These are phyloP conservation scores for Trichoderma aggressivum DNA, from an alignment of 2,329 filamentous ascomycete species.

Conservation along the genomic window DNA sequence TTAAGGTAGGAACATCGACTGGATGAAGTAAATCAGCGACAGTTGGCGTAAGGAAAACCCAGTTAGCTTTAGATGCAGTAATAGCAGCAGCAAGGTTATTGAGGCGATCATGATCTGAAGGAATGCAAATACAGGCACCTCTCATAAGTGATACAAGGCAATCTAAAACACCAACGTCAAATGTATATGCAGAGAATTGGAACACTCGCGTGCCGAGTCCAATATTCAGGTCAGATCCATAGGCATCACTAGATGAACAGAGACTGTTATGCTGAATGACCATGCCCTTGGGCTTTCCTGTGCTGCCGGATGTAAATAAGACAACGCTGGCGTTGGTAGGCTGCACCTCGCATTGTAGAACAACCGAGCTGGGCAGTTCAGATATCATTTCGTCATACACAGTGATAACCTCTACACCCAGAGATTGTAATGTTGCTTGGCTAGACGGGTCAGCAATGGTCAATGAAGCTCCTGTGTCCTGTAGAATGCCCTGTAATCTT, in stretches of 20 bases:
- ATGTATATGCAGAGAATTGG: constrained; percentile 23
- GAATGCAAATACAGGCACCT: constrained; percentile 24
- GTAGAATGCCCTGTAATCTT: not conserved
- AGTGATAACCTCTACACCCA: not conserved
- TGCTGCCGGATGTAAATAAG: constrained; percentile 13
- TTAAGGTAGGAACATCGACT: not conserved
- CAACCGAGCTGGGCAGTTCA: not conserved
- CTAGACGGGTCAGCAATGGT: not conserved
- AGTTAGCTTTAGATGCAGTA: not conserved
- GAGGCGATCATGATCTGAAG: constrained; percentile 19
- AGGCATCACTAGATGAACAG: constrained; percentile 7
- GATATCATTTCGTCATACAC: not conserved
- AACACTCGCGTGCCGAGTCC: constrained; percentile 14
- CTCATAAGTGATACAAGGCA: constrained; percentile 19
- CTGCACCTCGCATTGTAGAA: not conserved
- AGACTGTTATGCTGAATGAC: constrained; percentile 14
- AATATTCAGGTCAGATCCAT: constrained; percentile 6
- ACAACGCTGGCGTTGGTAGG: constrained; percentile 6
- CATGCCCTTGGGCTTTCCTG: constrained; percentile 7
- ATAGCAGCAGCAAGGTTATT: constrained; percentile 20
- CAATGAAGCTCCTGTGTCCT: not conserved
- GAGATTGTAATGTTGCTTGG: not conserved
- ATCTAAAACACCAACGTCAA: constrained; percentile 23
- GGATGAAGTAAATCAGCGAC: constrained; percentile 18
- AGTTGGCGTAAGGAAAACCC: constrained; percentile 20